phyloP scores from a whole-genome alignment of 2,329 filamentous ascomycete species.

The Calonectria honghensis region DNA sequence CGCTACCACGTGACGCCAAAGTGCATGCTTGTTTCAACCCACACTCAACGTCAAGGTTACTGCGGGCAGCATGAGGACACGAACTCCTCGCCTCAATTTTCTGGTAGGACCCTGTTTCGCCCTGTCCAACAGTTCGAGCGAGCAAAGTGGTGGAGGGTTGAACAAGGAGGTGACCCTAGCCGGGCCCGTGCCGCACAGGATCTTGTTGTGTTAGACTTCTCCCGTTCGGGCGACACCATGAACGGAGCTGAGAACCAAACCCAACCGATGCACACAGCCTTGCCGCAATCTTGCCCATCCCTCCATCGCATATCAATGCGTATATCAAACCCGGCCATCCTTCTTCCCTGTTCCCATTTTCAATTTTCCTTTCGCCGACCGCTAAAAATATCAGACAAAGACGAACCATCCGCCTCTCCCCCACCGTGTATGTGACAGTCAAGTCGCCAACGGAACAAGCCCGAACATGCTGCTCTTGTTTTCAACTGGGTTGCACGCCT shows the following conservation, averaged over 20 bases:
- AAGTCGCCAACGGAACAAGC: not conserved
- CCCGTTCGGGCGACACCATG: conserved; percentile 2
- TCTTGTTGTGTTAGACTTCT: not conserved
- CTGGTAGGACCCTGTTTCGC: not conserved
- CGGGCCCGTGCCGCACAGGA: conserved; percentile 7
- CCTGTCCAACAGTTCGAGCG: conserved; percentile 9
- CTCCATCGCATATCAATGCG: conserved; percentile 4
- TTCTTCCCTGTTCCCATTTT: not conserved
- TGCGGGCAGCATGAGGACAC: not conserved
- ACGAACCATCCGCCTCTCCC: not conserved
- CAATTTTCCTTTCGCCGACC: not conserved
- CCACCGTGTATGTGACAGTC: not conserved
- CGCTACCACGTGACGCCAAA: not conserved
- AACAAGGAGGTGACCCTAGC: conserved; percentile 8
- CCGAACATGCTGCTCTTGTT: not conserved
- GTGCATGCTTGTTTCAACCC: not conserved
- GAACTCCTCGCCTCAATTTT: conserved; percentile 27
- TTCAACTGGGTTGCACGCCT: not conserved
- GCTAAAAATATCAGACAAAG: conserved; percentile 29
- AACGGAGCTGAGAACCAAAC: not conserved
- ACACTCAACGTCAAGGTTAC: conserved; percentile 22
- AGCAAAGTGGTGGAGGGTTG: conserved; percentile 19
- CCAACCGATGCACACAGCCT: conserved; percentile 25
- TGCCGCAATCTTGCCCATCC: conserved; percentile 12
- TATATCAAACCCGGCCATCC: conserved; percentile 3